Evolutionary conservation across 148 eudicot species (phyloP), one percentile per base, ranked within the genome.

Genomic region (Cornus florida): DNA sequence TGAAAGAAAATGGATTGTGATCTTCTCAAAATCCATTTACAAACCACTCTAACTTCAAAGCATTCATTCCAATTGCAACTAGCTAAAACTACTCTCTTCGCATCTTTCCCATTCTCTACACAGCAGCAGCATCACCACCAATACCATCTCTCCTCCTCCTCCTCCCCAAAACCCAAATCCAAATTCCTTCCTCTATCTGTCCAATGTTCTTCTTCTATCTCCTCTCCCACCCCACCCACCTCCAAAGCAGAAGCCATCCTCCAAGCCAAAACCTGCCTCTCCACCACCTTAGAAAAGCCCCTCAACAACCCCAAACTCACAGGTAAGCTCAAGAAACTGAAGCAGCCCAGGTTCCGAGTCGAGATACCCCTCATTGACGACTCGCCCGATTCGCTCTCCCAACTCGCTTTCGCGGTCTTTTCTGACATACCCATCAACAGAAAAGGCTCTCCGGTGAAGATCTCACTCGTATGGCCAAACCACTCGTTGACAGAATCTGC

Each of bases 291-390:
- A 10, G 89, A 89, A 43, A 95, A 90, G 84, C 94, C 96, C 11
- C 94, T 93, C 75, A 92, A 86, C 90, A 93, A 82, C 75, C 92
- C 94, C 17, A 91, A 81, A 70, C 8, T 92, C 76, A 80, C 92
- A 2, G 94, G 92, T 0, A 93, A 88, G 71, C 72, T 91, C 77
- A 95, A 89, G 83, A 93, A 85, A 78, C 84, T 88, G 56, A 93
- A 93, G 77, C 97, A 93, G 64, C 91, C 93, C n/a, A 88, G 93
- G 14, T 86, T 89, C 71, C 81, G 94, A 11, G 92, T 92, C 2
- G 98, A 95, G 75, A 90, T 95, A 53, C 98, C 98, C 0, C 83
- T 95, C 11, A 59, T 85, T 7, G 98, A 93, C 71, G 94, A 95
- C 69, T 91, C 97, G 7, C 85, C 89, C 14, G 83, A 72, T 23